Evolutionary conservation across 2,329 filamentous ascomycete genomes (phyloP).

Genomic region (Xylaria sp.): DNA sequence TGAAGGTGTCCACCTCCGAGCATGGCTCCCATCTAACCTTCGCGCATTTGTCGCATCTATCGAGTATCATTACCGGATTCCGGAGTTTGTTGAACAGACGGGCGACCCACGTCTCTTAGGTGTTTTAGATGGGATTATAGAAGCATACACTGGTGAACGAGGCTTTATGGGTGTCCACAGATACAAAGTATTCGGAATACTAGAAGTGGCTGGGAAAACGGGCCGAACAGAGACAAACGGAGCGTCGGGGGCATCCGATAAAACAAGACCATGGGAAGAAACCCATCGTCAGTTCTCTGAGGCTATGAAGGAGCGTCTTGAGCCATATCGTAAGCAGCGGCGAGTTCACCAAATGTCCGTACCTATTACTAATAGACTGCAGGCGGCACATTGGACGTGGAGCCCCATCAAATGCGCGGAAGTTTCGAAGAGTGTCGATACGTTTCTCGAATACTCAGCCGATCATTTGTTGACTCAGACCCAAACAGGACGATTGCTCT

Average conservation of each 20-base stretch:
- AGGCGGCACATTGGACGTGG: constrained; percentile 54
- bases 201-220: constrained; percentile 64
- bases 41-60: constrained; percentile 65
- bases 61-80: constrained; percentile 64
- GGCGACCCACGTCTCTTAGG: constrained; percentile 62
- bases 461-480: constrained; percentile 59
- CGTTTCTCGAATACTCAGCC: constrained; percentile 55
- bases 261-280: constrained; percentile 59
- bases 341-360: not conserved
- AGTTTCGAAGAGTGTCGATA: constrained; percentile 66
- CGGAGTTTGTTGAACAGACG: constrained; percentile 62
- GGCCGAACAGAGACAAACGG: constrained; percentile 64
- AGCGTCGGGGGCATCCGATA: constrained; percentile 56
- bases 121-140: constrained; percentile 64
- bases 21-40: constrained; percentile 64
- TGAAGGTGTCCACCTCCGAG: constrained; percentile 62
- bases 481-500: constrained; percentile 57
- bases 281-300: constrained; percentile 62
- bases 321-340: constrained; percentile 54
- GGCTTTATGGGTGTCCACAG: constrained; percentile 66
- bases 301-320: constrained; percentile 63
- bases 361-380: constrained; percentile 5
- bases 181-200: constrained; percentile 67
- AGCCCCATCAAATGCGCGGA: constrained; percentile 64
- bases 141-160: constrained; percentile 64